These are phyloP conservation scores for Globisporangium paddicum DNA, from an alignment of 352 stramenopile species.

Conservation along the genomic window DNA sequence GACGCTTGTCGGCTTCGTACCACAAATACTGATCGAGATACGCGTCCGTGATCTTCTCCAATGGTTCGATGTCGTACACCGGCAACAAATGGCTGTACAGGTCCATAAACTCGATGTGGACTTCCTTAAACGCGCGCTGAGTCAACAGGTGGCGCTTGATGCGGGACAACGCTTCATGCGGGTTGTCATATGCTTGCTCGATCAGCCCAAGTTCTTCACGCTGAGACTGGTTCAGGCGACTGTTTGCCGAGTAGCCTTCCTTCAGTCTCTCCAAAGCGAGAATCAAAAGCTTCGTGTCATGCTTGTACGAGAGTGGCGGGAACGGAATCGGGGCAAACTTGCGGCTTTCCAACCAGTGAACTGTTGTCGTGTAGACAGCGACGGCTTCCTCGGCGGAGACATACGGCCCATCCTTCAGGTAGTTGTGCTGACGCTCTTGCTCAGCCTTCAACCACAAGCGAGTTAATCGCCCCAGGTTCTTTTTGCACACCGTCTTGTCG, in stretches of 20 bases:
- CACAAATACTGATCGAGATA: constrained; percentile 99
- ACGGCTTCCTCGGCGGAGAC: constrained; percentile 98
- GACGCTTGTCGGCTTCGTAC: constrained; percentile 99
- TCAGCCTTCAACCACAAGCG: constrained; percentile 99
- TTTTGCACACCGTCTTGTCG: constrained; percentile 99
- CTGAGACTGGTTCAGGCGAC: constrained; percentile 96
- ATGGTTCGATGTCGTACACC: constrained; percentile 98
- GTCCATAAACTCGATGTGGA: constrained; percentile 99
- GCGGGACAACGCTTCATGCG: constrained; percentile 95
- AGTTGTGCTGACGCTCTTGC: constrained; percentile 99
- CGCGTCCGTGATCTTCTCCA: constrained; percentile 99
- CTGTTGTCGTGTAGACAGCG: constrained; percentile 99
- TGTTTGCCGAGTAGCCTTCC: constrained; percentile 98
- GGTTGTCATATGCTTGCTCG: constrained; percentile 99
- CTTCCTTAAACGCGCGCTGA: constrained; percentile 99
- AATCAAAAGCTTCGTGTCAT: constrained; percentile 99
- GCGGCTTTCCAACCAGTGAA: constrained; percentile 99
- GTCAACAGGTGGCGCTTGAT: constrained; percentile 99
- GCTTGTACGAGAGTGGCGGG: constrained; percentile 99
- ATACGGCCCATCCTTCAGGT: constrained; percentile 99
- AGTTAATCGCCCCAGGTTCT: constrained; percentile 98
- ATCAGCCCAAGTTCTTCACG: constrained; percentile 99
- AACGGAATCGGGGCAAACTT: constrained; percentile 99
- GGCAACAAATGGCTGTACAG: constrained; percentile 98
- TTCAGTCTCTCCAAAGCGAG: constrained; percentile 98